Conservation (phyloP, 2,329 filamentous ascomycete genomes). For the Allantophomopsis cytisporea region DNA sequence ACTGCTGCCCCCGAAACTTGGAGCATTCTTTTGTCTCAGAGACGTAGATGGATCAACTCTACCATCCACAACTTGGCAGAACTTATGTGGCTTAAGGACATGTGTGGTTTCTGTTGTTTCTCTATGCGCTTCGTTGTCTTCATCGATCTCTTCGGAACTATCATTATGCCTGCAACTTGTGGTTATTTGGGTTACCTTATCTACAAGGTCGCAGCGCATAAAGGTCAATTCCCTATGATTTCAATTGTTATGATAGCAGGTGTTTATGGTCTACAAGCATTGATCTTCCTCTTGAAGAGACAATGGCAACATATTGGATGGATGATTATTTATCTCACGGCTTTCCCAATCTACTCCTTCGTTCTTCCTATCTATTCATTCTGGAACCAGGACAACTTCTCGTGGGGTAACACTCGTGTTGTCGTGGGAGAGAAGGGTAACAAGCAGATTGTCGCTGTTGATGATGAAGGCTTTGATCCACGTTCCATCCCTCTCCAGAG, state of each 20-base stretch:
- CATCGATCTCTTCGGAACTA: constrained; percentile 82
- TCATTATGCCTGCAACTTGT: constrained; percentile 82
- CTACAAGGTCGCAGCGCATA: constrained; percentile 56
- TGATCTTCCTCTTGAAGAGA: constrained; percentile 93
- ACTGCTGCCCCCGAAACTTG: constrained; percentile 91
- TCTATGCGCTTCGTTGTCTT: constrained; percentile 96
- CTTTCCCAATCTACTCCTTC: constrained; percentile 88
- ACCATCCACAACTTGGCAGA: constrained; percentile 95
- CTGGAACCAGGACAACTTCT: constrained; percentile 99
- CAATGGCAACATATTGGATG: constrained; percentile 98
- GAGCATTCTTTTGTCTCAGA: constrained; percentile 89
- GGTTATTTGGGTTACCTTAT: constrained; percentile 81
- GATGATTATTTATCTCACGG: constrained; percentile 98
- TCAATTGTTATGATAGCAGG: constrained; percentile 81
- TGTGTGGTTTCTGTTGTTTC: constrained; percentile 98
- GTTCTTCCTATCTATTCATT: constrained; percentile 91
- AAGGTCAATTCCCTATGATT: constrained; percentile 69
- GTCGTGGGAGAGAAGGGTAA: constrained; percentile 88
- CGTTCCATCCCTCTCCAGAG: constrained; percentile 85
- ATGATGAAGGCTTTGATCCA: constrained; percentile 79
- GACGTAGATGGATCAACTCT: constrained; percentile 98
- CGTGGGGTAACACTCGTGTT: constrained; percentile 96
- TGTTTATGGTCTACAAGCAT: constrained; percentile 87
- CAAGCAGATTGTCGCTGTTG: constrained; percentile 80
- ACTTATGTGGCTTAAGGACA: constrained; percentile 76